A percentile compares a stretch with the other conserved stretches of the same genome.
Evolutionary conservation across 805 yeast species (phyloP).

Genomic region (Wickerhamomyces ciferrii): DNA sequence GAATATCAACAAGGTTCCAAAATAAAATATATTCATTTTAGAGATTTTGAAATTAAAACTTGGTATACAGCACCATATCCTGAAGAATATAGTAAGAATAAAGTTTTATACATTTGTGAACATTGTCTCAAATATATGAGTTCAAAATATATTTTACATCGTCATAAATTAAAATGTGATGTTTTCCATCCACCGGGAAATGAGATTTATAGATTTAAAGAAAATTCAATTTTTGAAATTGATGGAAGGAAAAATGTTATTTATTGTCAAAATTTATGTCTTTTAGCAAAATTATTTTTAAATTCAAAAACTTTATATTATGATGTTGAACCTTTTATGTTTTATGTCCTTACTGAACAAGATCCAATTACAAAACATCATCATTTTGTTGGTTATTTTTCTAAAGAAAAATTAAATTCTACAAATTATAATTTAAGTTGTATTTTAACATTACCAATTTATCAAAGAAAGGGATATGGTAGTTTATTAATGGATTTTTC

Average conservation of each 20-base stretch:
- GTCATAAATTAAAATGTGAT: slow-evolving; percentile 77
- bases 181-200: slow-evolving; percentile 80
- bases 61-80: slow-evolving; percentile 96
- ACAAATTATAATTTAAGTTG: slow-evolving; percentile 85
- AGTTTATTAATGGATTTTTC: slow-evolving; percentile 85
- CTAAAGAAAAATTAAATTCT: slow-evolving; percentile 73
- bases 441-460: slow-evolving; percentile 82
- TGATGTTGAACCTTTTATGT: slow-evolving; percentile 93
- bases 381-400: slow-evolving; percentile 91
- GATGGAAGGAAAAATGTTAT: slow-evolving; percentile 82
- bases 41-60: slow-evolving; percentile 72
- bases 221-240: slow-evolving; percentile 77
- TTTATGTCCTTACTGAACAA: slow-evolving; percentile 75
- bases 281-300: slow-evolving; percentile 81
- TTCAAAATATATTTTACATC: slow-evolving; percentile 55
- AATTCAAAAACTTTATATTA: slow-evolving; percentile 90
- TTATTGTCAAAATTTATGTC: slow-evolving; percentile 86
- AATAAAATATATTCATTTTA: slow-evolving; percentile 56
- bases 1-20: slow-evolving; percentile 11
- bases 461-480: slow-evolving; percentile 88
- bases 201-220: slow-evolving; percentile 78
- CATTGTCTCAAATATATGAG: slow-evolving; percentile 76
- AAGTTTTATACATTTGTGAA: slow-evolving; percentile 72
- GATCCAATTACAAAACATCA: slow-evolving; percentile 41
- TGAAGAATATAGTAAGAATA: slow-evolving; percentile 64